Evolutionary conservation across 2,329 filamentous ascomycete species (phyloP), one percentile per base, ranked within the genome.

Genomic region (Paecilomyces formosus): DNA sequence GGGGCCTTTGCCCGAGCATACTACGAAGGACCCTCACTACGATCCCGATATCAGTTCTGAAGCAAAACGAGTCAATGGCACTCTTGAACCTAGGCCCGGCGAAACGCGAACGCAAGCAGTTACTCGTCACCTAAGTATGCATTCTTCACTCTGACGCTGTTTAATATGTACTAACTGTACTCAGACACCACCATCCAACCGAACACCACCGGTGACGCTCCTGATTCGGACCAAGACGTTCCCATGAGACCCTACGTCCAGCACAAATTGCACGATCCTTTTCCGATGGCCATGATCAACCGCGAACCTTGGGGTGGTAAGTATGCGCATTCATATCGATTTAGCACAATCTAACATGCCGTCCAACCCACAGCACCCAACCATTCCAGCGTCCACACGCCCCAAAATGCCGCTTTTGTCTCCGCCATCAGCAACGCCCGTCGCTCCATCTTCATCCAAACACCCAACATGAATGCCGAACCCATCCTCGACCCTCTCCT

Each of bases 401-500:
- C 89, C 0, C 89, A 93, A 65, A 92, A 93, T 65, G 87, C 86
- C 55, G 87, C 86, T 0, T 92, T 87, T 82, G 74, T 92, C 0
- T 88, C 88, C 0, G 82, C 86, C 0, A 79, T 92, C 7, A 79
- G 85, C 1, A 82, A 91, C 64, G 88, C 88, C 0, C 72, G 78
- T 57, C 74, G 75, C 12, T 80, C 75, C 28, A 81, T 92, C n/a
- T 90, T 92, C 66, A 91, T 93, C 59, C 88, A 92, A 70, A 87
- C 88, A 0, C 89, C 89, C 0, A 88, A 90, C 22, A 79, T 93
- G 39, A 93, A 93, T 65, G 88, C 89, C 0, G 82, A 83, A 58
- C 86, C 85, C 0, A 74, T 92, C 0, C 66, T 91, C 0, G 81
- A 85, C 0, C 86, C 85, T 0, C 80, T 92, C 3, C 68, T 82